phyloP scores from a whole-genome alignment of 129 eudicot genomes.

The Helichrysum umbraculigerum region DNA sequence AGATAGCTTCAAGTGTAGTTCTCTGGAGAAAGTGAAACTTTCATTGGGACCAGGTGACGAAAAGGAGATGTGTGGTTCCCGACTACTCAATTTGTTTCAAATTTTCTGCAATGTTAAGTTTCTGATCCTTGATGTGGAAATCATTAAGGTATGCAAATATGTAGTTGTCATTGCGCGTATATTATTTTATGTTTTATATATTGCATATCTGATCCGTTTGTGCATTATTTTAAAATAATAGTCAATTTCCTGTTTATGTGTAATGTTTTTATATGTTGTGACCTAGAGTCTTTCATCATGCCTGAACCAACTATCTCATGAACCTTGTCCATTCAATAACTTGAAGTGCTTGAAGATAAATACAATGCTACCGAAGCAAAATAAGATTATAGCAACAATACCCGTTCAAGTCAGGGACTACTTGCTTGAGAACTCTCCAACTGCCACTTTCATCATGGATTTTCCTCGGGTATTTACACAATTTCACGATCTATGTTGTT shows the following conservation, averaged over 20 bases:
- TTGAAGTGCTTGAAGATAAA: constrained; percentile 17
- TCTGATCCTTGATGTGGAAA: constrained; percentile 10
- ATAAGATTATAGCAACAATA: not conserved
- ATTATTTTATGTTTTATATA: not conserved
- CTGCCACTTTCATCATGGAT: not conserved
- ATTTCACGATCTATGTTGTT: not conserved
- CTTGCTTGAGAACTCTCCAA: constrained; percentile 25
- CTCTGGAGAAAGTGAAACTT: constrained; percentile 23
- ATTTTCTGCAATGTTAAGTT: not conserved
- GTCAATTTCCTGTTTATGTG: not conserved
- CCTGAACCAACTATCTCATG: not conserved
- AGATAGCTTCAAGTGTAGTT: not conserved
- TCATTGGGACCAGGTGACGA: not conserved
- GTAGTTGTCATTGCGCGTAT: not conserved
- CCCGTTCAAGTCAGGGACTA: constrained; percentile 12
- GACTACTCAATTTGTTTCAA: not conserved
- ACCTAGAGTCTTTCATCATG: constrained; percentile 2
- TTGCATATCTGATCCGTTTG: not conserved
- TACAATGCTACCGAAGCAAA: not conserved
- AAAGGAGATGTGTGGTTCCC: not conserved
- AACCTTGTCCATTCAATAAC: constrained; percentile 5
- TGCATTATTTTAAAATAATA: not conserved
- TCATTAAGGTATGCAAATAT: constrained; percentile 19
- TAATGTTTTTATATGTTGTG: constrained; percentile 10
- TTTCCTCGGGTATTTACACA: constrained; percentile 8